Evolutionary conservation across 352 stramenopile genomes (phyloP), one percentile per base, ranked within the genome.

Genomic region (Phytophthora podocarpi): DNA sequence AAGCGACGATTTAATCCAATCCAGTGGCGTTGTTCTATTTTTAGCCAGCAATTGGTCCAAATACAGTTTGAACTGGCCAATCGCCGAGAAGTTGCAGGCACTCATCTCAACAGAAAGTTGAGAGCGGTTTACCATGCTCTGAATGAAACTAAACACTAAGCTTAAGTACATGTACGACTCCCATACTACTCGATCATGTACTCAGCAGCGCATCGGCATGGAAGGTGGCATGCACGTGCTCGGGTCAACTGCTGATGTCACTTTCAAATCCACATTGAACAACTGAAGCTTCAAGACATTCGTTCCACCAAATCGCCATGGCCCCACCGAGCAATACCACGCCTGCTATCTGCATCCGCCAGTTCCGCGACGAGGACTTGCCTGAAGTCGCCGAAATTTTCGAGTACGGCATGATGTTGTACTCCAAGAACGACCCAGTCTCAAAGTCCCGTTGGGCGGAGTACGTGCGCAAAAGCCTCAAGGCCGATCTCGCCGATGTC

Each of bases 391-490:
- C 68, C 5, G 48, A 50, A 13, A 63, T 82, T 54, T 82, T 82
- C 50, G 34, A 61, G 18, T 66, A 71, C 12, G 74, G 74, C 10
- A 76, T 80, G 67, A 70, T 79, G 57, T 20, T 59, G 11, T 78
- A 80, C 51, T 60, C 68, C 13, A 63, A 53, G 16, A 50, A 56
- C 13, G 55, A 76, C 50, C 35, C 52, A 2, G 37, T 34, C 10
- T 56, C 59, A 20, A 64, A 37, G 11, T 23, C 64, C 13, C 50
- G 31, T 30, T 72, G 57, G 70, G 41, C 58, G 5, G 27, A 65
- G 20, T 79, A 84, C 46, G 59, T 81, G 26, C 37, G 57, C 28
- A 61, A 69, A 24, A 70, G 57, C n/a, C 50, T 80, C 32, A 56
- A 76, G 40, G 48, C 15, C 13, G 74, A 84, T 46, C 47, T 84